Conservation (phyloP, 768 basidiomycete genomes). For the Brasilioporus rufonigricans region DNA sequence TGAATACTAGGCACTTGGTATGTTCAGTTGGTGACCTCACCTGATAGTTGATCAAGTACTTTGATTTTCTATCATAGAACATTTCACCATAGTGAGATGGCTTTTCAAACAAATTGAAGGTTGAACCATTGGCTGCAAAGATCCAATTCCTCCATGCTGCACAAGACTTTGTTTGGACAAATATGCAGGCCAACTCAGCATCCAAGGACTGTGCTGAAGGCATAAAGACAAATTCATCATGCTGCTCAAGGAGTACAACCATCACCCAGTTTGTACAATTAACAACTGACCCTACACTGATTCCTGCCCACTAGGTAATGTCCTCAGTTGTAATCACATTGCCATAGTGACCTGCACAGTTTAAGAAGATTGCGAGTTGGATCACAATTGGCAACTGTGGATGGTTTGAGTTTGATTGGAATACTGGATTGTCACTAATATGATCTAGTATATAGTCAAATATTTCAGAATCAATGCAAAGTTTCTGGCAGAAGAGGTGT, state of each 20-base stretch:
- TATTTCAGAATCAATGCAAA: too few species aligned
- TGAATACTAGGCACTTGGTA: too few species aligned
- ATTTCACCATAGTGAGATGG: neutral
- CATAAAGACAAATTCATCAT: neutral
- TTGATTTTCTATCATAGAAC: neutral
- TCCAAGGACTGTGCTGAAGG: neutral
- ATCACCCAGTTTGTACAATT: neutral
- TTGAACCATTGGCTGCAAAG: slow-evolving; percentile 2
- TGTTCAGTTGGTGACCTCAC: neutral
- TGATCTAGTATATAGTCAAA: too few species aligned
- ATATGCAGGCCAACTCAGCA: neutral
- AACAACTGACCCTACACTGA: neutral
- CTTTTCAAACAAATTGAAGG: neutral
- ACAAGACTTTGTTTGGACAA: neutral
- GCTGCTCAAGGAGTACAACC: neutral
- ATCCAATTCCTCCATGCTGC: neutral
- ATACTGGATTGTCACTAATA: too few species aligned
- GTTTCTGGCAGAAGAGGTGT: too few species aligned
- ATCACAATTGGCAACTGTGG: too few species aligned
- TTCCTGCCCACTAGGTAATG: neutral
- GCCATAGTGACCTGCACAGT: neutral
- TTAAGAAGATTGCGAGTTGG: neutral
- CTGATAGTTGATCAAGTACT: slow-evolving; percentile 1
- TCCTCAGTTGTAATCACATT: neutral
- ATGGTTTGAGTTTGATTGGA: too few species aligned